These are phyloP conservation scores for Colletotrichum sp. DNA, from an alignment of 2,329 filamentous ascomycete genomes.

Conservation along the genomic window DNA sequence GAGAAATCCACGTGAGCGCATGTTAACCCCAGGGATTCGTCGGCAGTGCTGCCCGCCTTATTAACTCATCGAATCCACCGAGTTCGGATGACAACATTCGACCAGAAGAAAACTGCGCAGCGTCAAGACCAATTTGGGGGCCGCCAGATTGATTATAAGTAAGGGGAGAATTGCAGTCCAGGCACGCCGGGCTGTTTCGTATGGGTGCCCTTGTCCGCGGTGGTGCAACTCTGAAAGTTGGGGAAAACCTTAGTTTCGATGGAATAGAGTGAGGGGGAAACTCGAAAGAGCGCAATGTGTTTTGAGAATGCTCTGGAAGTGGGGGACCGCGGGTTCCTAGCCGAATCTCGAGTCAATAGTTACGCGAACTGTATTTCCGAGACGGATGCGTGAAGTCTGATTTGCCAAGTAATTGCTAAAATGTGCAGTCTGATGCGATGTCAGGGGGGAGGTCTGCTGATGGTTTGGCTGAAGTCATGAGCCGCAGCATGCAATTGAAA, in stretches of 20 bases:
- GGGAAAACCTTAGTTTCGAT: not conserved
- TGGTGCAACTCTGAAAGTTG: not conserved
- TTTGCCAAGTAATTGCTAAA: not conserved
- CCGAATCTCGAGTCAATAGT: not conserved
- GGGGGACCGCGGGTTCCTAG: not conserved
- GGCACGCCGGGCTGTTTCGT: not conserved
- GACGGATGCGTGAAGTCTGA: not conserved
- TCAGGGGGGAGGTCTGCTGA: not conserved
- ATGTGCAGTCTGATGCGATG: too few species aligned
- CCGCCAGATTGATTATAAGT: conserved; percentile 7
- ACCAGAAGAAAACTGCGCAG: not conserved
- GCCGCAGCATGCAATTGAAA: not conserved
- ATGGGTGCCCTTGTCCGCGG: not conserved
- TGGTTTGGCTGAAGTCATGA: not conserved
- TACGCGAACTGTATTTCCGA: not conserved
- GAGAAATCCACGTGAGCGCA: not conserved
- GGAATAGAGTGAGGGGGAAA: not conserved
- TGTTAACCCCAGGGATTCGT: not conserved
- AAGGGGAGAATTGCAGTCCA: not conserved
- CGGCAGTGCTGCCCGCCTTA: not conserved
- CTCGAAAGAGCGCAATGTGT: not conserved
- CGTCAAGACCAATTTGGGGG: not conserved
- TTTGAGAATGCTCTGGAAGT: not conserved
- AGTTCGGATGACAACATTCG: conserved; percentile 7
- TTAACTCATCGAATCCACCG: not conserved